phyloP scores from a whole-genome alignment of 2,329 filamentous ascomycete genomes.

The Lasiodiplodia hormozganensis region DNA sequence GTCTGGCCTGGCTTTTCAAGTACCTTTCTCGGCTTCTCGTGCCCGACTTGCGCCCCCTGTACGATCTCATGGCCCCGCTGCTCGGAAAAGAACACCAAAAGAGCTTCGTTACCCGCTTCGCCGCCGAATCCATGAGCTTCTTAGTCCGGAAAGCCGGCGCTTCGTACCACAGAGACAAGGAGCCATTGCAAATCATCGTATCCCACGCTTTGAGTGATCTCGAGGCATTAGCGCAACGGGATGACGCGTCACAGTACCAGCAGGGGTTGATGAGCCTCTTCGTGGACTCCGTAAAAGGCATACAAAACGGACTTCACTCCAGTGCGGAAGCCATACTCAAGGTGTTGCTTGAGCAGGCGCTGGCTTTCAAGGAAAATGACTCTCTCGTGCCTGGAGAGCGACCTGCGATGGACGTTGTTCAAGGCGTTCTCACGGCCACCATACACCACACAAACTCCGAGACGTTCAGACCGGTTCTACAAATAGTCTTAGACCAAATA shows the following conservation, averaged over 20 bases:
- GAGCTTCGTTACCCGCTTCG: constrained; percentile 86
- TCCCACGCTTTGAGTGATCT: constrained; percentile 76
- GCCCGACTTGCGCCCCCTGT: constrained; percentile 83
- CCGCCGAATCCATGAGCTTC: constrained; percentile 94
- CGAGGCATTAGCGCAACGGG: constrained; percentile 58
- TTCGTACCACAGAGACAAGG: constrained; percentile 73
- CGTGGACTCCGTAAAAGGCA: constrained; percentile 75
- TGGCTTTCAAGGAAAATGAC: constrained; percentile 34
- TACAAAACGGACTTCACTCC: constrained; percentile 65
- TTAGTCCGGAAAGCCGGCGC: constrained; percentile 87
- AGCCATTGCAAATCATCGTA: constrained; percentile 73
- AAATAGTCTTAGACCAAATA: constrained; percentile 56
- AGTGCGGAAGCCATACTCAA: constrained; percentile 61
- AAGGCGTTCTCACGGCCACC: constrained; percentile 78
- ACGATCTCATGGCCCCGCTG: constrained; percentile 81
- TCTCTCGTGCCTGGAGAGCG: constrained; percentile 50
- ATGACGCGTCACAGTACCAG: constrained; percentile 73
- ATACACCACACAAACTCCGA: constrained; percentile 81
- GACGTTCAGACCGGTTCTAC: constrained; percentile 73
- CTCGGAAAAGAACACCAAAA: constrained; percentile 84
- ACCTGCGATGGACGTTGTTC: constrained; percentile 66
- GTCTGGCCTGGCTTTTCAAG: constrained; percentile 95
- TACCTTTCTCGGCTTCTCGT: constrained; percentile 89
- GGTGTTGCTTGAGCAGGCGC: constrained; percentile 53
- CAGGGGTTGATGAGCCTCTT: constrained; percentile 93